phyloP scores from a whole-genome alignment of 2,329 filamentous ascomycete species.

The Fusarium ambrosium region DNA sequence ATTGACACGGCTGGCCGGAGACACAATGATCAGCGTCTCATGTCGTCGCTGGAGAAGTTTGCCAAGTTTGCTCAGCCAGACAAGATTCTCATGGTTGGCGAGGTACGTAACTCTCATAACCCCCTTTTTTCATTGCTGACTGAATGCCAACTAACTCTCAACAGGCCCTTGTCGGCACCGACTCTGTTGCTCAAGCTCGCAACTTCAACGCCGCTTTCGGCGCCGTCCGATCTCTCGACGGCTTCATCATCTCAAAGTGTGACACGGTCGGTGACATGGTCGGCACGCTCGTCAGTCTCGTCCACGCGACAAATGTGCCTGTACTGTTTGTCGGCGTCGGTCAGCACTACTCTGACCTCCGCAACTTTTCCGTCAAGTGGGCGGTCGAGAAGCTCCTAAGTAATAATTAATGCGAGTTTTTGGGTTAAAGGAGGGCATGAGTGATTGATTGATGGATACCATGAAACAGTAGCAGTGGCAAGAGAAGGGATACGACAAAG shows the following conservation, averaged over 20 bases:
- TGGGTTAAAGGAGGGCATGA: not conserved
- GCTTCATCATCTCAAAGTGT: conserved; percentile 98
- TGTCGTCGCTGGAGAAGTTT: conserved; percentile 98
- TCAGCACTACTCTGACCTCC: conserved; percentile 77
- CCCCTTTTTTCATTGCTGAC: not conserved
- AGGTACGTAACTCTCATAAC: conserved; percentile 53
- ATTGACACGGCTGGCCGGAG: conserved; percentile 96
- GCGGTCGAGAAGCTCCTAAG: conserved; percentile 75
- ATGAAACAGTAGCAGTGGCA: conserved; percentile 20
- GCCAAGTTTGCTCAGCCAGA: conserved; percentile 95
- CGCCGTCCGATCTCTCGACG: conserved; percentile 82
- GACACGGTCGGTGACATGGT: conserved; percentile 99
- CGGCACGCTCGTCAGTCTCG: conserved; percentile 93
- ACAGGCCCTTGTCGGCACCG: conserved; percentile 90
- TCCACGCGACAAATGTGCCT: conserved; percentile 96
- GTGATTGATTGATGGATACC: conserved; percentile 1
- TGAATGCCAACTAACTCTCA: conserved; percentile 8
- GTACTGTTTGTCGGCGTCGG: conserved; percentile 89
- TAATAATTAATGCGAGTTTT: conserved; percentile 54
- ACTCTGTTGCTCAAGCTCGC: conserved; percentile 93
- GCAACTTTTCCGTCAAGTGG: conserved; percentile 78
- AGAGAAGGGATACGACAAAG: conserved; percentile 9
- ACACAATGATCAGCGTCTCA: conserved; percentile 95
- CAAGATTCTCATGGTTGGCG: conserved; percentile 96
- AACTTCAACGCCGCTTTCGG: conserved; percentile 98